Percentiles rank a stretch among this genome's conserved stretches.
Conservation (phyloP, 441 rosid genomes). For the Corymbia calophylla region DNA sequence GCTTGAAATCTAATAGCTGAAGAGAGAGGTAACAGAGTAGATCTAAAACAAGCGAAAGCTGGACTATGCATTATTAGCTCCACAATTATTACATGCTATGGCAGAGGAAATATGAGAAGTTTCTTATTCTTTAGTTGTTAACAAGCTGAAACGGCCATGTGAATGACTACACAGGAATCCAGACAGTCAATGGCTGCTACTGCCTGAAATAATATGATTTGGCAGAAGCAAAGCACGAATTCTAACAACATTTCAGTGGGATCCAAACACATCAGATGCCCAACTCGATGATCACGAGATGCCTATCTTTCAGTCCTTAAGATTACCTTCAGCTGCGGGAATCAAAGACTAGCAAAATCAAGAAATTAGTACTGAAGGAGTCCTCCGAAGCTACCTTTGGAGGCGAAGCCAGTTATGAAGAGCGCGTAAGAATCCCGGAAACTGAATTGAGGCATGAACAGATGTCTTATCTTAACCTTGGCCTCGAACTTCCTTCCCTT, state of each 20-base stretch:
- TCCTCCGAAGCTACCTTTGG: constrained; percentile 17
- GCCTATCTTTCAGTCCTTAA: neutral
- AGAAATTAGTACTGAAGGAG: constrained; percentile 2
- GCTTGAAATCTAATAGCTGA: neutral
- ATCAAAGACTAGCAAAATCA: neutral
- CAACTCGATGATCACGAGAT: neutral
- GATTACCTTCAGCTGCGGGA: neutral
- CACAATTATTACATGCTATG: neutral
- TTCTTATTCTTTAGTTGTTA: neutral
- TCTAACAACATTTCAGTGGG: neutral
- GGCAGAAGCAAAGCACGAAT: neutral
- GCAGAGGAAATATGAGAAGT: neutral
- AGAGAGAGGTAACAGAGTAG: neutral
- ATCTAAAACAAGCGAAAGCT: neutral
- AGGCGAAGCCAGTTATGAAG: constrained; percentile 8
- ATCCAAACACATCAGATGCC: neutral
- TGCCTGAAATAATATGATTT: neutral
- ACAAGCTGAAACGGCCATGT: neutral
- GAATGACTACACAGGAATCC: neutral
- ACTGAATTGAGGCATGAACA: constrained; percentile 13
- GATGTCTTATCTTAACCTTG: constrained; percentile 2
- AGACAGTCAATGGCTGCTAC: neutral
- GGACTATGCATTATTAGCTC: neutral
- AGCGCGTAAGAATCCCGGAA: constrained; percentile 9
- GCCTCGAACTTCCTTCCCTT: constrained; percentile 2